Conservation (phyloP, 208 protist genomes). For the Trichomonas gallinae region DNA sequence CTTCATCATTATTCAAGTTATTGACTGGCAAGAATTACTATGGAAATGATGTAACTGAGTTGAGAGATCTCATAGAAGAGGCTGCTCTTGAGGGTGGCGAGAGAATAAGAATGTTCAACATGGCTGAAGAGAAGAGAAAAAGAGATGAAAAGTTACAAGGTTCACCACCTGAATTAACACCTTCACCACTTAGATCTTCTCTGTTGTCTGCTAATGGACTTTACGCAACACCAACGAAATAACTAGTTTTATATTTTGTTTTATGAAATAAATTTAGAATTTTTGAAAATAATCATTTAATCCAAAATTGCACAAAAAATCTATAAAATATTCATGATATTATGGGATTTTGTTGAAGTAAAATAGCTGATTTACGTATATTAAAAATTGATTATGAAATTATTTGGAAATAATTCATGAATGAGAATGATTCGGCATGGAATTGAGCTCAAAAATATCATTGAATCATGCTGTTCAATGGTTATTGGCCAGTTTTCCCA, state of each 20-base stretch:
- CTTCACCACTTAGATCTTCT: background rate
- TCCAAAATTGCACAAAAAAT: too few relatives aligned
- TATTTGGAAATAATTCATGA: too few relatives aligned
- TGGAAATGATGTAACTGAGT: background rate
- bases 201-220: background rate
- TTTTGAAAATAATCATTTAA: too few relatives aligned
- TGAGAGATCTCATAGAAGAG: background rate
- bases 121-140: background rate
- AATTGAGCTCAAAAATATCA: too few relatives aligned
- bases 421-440: too few relatives aligned
- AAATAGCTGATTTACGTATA: too few relatives aligned
- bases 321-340: too few relatives aligned
- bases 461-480: too few relatives aligned
- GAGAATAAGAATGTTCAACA: background rate
- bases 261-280: too few relatives aligned
- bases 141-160: background rate
- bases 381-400: too few relatives aligned
- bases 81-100: background rate
- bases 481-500: too few relatives aligned
- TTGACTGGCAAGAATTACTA: background rate
- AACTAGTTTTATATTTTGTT: background rate
- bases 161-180: background rate
- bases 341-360: too few relatives aligned
- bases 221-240: background rate
- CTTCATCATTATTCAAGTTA: background rate